These are phyloP conservation scores for Pythium sp. DNA, from an alignment of 352 stramenopile species.

Conservation along the genomic window DNA sequence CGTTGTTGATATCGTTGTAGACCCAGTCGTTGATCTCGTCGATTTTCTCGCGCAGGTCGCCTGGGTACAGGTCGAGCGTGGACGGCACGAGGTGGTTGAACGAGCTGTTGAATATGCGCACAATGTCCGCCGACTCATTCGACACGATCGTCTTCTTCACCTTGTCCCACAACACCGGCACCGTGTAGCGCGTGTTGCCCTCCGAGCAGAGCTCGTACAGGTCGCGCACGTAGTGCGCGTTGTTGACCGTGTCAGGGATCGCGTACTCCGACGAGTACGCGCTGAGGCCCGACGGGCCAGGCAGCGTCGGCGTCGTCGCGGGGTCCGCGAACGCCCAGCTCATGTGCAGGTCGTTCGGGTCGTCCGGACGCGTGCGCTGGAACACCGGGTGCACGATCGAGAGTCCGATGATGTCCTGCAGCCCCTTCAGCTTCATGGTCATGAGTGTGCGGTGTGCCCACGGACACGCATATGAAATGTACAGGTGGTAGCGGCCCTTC, in stretches of 20 bases:
- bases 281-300: slow-evolving; percentile 58
- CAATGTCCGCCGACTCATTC: slow-evolving; percentile 94
- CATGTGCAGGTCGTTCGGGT: slow-evolving; percentile 69
- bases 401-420: slow-evolving; percentile 93
- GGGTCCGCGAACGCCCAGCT: slow-evolving; percentile 83
- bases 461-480: slow-evolving; percentile 95
- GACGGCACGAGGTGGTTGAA: slow-evolving; percentile 74
- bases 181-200: slow-evolving; percentile 82
- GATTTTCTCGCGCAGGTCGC: slow-evolving; percentile 74
- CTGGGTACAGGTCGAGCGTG: slow-evolving; percentile 78
- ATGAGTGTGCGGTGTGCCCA: slow-evolving; percentile 81
- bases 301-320: slow-evolving; percentile 51
- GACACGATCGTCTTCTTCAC: slow-evolving; percentile 90
- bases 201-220: slow-evolving; percentile 80
- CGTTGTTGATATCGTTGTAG: slow-evolving; percentile 92
- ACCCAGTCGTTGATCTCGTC: slow-evolving; percentile 91
- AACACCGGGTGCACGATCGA: slow-evolving; percentile 90
- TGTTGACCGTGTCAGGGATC: slow-evolving; percentile 66
- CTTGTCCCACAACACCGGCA: slow-evolving; percentile 92
- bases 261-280: slow-evolving; percentile 68
- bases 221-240: slow-evolving; percentile 60
- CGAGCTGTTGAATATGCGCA: slow-evolving; percentile 88
- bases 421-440: slow-evolving; percentile 91
- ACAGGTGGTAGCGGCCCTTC: slow-evolving; percentile 90
- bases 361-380: slow-evolving; percentile 68